Evolutionary conservation across 2,329 filamentous ascomycete species (phyloP), one percentile per base, ranked within the genome.

Genomic region (Arachnopeziza araneosa): DNA sequence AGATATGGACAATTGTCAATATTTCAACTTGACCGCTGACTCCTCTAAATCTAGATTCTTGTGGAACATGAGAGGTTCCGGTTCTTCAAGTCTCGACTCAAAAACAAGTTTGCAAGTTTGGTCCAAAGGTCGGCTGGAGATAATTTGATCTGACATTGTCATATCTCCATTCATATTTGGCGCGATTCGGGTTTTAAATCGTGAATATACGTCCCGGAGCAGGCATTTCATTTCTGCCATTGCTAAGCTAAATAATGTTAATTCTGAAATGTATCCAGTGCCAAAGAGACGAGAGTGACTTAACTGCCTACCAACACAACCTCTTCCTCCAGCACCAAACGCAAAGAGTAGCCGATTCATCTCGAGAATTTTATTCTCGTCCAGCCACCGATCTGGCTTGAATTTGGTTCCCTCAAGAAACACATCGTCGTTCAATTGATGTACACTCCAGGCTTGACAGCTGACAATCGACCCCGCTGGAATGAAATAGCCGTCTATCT

Each of bases 371-470:
- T 90, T 91, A 52, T 87, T 81, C 9, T 82, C 79, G 19, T 81
- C 84, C 64, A 96, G 83, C 93, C 93, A 97, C 66, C 93, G 82
- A 59, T 93, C 89, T 0, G 93, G 93, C 55, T 87, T 80, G 70
- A 93, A 97, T 6, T 73, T 75, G 62, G 96, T 89, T 0, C 92
- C 89, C 51, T 92, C 82, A 0, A 88, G 85, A 71, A 96, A 98
- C 1, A 91, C 87, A 59, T 86, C 80, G 12, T 75, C 71, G 64
- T 87, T 81, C 59, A 84, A 75, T 22, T 80, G 79, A 64, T 87
- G 83, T 36, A 85, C 76, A 12, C 83, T 86, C 68, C 80, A 83
- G 0, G 84, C 80, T 71, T 87, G 84, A 63, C 80, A 81, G 69
- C 84, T 85, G 55, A 86, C 84, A 50, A 84, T 77, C 0, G 83